These are phyloP conservation scores for Paxillus involutus DNA, from an alignment of 768 basidiomycete species.

Conservation along the genomic window DNA sequence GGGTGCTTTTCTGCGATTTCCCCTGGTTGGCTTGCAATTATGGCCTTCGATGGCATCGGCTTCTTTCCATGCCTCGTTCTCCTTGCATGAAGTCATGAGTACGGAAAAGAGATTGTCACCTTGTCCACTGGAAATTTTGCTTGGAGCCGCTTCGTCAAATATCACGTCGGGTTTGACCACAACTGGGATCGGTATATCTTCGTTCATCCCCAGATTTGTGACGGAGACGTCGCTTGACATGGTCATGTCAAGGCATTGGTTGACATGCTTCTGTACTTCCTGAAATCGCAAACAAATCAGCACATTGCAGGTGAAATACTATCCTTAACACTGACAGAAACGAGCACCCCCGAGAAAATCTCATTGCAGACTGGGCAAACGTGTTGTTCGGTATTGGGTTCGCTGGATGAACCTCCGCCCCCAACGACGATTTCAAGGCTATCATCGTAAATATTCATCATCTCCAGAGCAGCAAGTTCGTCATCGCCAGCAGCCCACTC, in stretches of 20 bases:
- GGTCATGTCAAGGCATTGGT: conserved; percentile 50
- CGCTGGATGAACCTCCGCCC: conserved; percentile 1
- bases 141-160: background rate
- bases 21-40: conserved; percentile 45
- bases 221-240: conserved; percentile 1
- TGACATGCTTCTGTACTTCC: conserved; percentile 57
- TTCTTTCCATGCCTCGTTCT: conserved; percentile 84
- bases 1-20: conserved; percentile 72
- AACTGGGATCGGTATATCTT: background rate
- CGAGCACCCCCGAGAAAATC: conserved; percentile 6
- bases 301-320: background rate
- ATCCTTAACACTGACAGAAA: conserved; percentile 27
- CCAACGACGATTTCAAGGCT: conserved; percentile 19
- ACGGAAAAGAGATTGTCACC: conserved; percentile 60
- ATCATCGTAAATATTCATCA: conserved; percentile 26
- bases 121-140: background rate
- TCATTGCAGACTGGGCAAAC: conserved; percentile 28
- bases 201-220: background rate
- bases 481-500: conserved; percentile 80
- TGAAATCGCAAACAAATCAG: conserved; percentile 26
- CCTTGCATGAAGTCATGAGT: conserved; percentile 87
- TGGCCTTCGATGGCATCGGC: conserved; percentile 55
- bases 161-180: background rate
- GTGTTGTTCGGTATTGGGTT: background rate
- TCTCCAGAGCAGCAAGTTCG: conserved; percentile 44